Base-by-base conservation (phyloP, 768 basidiomycete genomes). In the Amanita fuliginea region DNA sequence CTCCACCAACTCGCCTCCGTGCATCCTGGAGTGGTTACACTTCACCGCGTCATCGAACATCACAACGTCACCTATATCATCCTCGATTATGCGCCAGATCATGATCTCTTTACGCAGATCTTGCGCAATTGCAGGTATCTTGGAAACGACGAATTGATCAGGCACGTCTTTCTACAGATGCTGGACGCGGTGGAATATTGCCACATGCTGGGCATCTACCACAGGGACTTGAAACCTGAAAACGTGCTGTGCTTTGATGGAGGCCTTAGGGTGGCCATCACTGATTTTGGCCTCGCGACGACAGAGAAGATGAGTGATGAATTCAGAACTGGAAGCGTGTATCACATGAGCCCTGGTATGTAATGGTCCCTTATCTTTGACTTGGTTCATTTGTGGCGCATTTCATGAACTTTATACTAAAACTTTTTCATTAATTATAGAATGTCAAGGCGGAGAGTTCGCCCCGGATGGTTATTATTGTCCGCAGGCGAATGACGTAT, bases 221-320 rank as follows among this genome's bases (percentile, higher is more conserved):
- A 98, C 65, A 88, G 95, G 51, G 96, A 98, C 64, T 72, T 99
- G 61, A 99, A 98, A 73, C 95, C 95, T 13, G 95, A 98, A 72
- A 95, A 90, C 64, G 83, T 96, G 54, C 74, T 97, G 52, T 94
- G 91, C 68, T 86, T 83, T 71, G 75, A 84, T 64, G 72, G 79
- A 60, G 93, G 92, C 53, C 74, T 80, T 54, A 76, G 80, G 53
- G 80, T 97, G 55, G 83, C 89, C 55, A 80, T 98, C 62, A 94
- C 93, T 40, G 95, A 98, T 68, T 98, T 98, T 63, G 95, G 95
- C 43, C 79, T 98, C 21, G 86, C 94, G 11, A 96, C 94, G 3
- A 86, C 86, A 32, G 92, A 95, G 55, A 81, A 79, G 62, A 71
- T 81, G 53, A 92, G 89, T 59, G 80, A 81, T 48, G 94, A 98